phyloP scores from a whole-genome alignment of 2,329 filamentous ascomycete genomes.

The Dryadomyces sulphureus region DNA sequence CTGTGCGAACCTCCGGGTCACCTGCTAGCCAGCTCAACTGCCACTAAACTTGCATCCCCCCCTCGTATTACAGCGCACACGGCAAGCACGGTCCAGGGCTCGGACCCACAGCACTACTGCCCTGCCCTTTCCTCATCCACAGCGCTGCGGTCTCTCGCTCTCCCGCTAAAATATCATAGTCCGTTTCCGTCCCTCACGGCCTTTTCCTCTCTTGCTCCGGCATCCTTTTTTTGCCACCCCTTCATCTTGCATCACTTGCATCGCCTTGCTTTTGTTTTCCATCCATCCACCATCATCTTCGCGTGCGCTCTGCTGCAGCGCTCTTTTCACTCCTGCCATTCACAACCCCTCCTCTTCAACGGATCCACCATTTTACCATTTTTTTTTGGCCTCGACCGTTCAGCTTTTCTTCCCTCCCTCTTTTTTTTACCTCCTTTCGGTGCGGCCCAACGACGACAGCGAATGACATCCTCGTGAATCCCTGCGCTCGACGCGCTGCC shows the following conservation, averaged over 20 bases:
- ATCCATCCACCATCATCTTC: background rate
- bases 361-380: background rate
- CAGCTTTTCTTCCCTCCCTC: background rate
- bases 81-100: background rate
- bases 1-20: background rate
- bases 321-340: background rate
- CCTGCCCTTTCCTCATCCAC: background rate
- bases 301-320: background rate
- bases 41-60: background rate
- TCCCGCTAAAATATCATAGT: background rate
- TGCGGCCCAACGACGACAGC: background rate
- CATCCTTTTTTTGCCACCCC: background rate
- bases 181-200: background rate
- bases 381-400: background rate
- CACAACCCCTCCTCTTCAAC: background rate
- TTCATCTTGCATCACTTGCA: background rate
- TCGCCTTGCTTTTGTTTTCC: no score
- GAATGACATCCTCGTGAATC: background rate
- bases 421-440: background rate
- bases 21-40: background rate
- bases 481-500: conserved; percentile 5
- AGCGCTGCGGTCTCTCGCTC: background rate
- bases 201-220: background rate
- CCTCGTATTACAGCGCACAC: no score
- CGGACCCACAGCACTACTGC: background rate